phyloP scores from a whole-genome alignment of 2,329 filamentous ascomycete species.

The Emmonsia crescens region DNA sequence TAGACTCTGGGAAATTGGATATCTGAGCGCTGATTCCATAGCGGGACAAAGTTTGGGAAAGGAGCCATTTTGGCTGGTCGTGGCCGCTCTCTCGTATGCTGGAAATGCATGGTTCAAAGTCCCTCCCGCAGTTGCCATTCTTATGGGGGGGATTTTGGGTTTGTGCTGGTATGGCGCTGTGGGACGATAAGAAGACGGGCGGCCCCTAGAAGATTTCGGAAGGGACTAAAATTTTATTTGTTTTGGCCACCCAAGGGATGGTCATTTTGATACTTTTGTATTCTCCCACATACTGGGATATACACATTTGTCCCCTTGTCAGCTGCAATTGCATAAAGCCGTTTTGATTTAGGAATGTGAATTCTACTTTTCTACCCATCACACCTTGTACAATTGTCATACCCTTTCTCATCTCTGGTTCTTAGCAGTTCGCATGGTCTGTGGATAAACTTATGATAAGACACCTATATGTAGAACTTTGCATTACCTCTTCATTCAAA shows the following conservation, averaged over 20 bases:
- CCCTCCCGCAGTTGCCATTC: slow-evolving; percentile 34
- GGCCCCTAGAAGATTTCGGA: neutral
- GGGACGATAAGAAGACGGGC: slow-evolving; percentile 7
- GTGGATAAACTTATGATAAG: neutral
- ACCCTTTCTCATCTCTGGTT: neutral
- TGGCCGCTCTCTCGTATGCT: slow-evolving; percentile 42
- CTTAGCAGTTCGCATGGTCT: neutral
- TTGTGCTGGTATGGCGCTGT: slow-evolving; percentile 40
- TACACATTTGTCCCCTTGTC: neutral
- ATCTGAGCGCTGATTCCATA: slow-evolving; percentile 40
- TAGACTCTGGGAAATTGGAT: slow-evolving; percentile 52
- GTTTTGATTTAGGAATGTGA: neutral
- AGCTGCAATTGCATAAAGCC: neutral
- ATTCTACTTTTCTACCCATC: neutral
- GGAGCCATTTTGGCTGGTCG: slow-evolving; percentile 55
- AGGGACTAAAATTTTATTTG: neutral
- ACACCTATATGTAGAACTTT: neutral
- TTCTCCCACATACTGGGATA: neutral
- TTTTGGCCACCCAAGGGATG: neutral
- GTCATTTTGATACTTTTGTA: neutral
- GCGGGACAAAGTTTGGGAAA: slow-evolving; percentile 43
- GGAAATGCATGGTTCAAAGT: slow-evolving; percentile 40
- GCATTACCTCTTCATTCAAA: neutral
- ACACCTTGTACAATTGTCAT: neutral
- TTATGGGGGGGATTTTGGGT: slow-evolving; percentile 39